These are phyloP conservation scores for Rhodotorula graminis DNA, from an alignment of 768 basidiomycete species.

Conservation along the genomic window DNA sequence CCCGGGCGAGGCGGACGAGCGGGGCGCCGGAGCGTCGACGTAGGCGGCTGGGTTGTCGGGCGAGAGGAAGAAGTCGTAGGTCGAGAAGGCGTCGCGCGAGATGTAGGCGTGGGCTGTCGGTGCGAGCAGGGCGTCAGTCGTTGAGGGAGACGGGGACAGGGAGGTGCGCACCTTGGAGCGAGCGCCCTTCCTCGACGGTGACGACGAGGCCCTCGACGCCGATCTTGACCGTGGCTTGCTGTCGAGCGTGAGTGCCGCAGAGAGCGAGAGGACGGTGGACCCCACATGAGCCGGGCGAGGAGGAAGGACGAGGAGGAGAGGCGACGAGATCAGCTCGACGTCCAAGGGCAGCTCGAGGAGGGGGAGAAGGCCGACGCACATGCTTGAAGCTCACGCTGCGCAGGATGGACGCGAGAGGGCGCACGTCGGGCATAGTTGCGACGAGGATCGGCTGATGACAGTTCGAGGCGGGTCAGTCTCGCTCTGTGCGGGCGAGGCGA, in stretches of 20 bases:
- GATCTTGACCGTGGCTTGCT: conserved; percentile 68
- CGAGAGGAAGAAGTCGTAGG: conserved; percentile 61
- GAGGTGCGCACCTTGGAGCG: conserved; percentile 60
- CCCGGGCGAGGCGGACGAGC: conserved; percentile 46
- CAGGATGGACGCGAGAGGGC: conserved; percentile 70
- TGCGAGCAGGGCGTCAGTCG: neutral
- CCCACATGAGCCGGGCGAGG: neutral
- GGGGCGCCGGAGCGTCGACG: conserved; percentile 45
- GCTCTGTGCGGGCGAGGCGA: no score
- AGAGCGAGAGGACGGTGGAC: neutral
- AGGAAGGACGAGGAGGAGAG: neutral
- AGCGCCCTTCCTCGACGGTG: conserved; percentile 77
- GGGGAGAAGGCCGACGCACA: conserved; percentile 43
- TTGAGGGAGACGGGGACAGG: neutral
- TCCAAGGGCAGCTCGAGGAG: no score
- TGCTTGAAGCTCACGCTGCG: conserved; percentile 75
- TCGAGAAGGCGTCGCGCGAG: conserved; percentile 69
- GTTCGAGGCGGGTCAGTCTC: no score
- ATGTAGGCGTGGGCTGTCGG: conserved; percentile 76
- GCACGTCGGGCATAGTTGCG: conserved; percentile 59
- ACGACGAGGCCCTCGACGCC: conserved; percentile 66
- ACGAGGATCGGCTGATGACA: conserved; percentile 43
- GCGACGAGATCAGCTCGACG: neutral
- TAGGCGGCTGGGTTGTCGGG: conserved; percentile 43
- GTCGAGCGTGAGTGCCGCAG: neutral